Percentiles rank a stretch among this genome's conserved stretches.
These are phyloP conservation scores for Chlorella sp. DNA, from an alignment of 139 green algal species.

Conservation along the genomic window DNA sequence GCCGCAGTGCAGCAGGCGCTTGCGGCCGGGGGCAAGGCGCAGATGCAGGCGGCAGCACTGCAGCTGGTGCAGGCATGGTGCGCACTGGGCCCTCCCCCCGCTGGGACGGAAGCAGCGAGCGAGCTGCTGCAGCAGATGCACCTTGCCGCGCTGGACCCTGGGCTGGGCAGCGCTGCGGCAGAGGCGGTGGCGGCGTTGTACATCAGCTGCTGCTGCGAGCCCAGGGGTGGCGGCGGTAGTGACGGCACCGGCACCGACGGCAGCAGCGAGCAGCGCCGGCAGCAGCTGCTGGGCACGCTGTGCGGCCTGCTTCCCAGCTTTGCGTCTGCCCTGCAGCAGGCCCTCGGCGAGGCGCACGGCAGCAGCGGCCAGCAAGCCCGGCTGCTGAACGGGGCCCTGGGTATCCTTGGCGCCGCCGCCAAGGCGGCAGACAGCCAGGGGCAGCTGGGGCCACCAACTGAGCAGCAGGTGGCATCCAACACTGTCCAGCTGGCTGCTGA, in stretches of 20 bases:
- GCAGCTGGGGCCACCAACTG: no score
- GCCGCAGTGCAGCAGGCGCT: conserved; percentile 14
- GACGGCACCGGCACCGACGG: conserved; percentile 7
- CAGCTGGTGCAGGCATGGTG: conserved; percentile 43
- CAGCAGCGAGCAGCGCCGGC: conserved; percentile 13
- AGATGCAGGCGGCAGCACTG: conserved; percentile 15
- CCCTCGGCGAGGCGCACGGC: not conserved
- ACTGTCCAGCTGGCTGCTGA: conserved; percentile 5
- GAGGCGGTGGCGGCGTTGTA: conserved; percentile 47
- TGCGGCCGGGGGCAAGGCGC: no score
- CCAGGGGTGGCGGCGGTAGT: not conserved
- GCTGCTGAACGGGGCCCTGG: conserved; percentile 39
- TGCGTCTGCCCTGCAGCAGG: conserved; percentile 42
- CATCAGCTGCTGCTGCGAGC: conserved; percentile 1
- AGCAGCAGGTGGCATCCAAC: not conserved
- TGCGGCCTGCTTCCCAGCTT: conserved; percentile 45
- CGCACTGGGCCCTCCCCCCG: conserved; percentile 10
- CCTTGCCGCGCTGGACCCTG: not conserved
- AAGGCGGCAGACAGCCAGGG: not conserved
- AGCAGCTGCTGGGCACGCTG: not conserved
- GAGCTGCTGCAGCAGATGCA: conserved; percentile 31
- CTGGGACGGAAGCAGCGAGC: not conserved
- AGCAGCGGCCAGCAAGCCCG: conserved; percentile 47
- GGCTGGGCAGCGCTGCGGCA: conserved; percentile 18
- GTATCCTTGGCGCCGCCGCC: conserved; percentile 3